Percentiles rank a stretch among this genome's conserved stretches.
Conservation (phyloP, 306 rosid species). For the Cicer bijugum region DNA sequence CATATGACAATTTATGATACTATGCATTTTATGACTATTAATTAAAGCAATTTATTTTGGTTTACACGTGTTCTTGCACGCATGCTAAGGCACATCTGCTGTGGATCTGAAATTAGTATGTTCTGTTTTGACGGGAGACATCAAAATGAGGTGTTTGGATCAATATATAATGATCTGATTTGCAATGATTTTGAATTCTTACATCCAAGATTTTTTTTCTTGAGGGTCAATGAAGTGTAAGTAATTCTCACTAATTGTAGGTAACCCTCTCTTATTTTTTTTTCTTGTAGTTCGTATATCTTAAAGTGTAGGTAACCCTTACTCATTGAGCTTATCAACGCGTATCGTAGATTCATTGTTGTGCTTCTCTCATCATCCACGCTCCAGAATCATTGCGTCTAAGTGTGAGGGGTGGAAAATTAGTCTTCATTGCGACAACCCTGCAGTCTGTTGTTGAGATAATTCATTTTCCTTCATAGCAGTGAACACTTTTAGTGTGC, state of each 20-base stretch:
- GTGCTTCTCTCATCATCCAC: not conserved
- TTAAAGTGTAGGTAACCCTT: not conserved
- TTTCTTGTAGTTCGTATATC: not conserved
- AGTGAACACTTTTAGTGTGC: not conserved
- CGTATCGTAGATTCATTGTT: not conserved
- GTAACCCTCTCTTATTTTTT: no score
- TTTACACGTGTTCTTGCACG: conserved; percentile 4
- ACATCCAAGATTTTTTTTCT: conserved; percentile 17
- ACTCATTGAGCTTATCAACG: not conserved
- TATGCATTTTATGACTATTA: not conserved
- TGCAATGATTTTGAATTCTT: conserved; percentile 35
- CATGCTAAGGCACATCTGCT: not conserved
- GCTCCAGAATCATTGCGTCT: not conserved
- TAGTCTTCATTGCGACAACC: not conserved
- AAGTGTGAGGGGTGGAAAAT: not conserved
- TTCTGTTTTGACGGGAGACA: not conserved
- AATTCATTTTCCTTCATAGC: not conserved
- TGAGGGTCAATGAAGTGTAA: not conserved
- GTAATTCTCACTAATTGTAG: not conserved
- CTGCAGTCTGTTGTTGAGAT: not conserved
- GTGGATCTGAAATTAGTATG: conserved; percentile 9
- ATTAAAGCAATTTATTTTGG: conserved; percentile 15
- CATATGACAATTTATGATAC: not conserved
- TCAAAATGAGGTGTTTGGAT: conserved; percentile 1
- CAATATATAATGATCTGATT: conserved; percentile 5